Evolutionary conservation across 768 basidiomycete species (phyloP).

Genomic region (Auriscalpium microsporum): DNA sequence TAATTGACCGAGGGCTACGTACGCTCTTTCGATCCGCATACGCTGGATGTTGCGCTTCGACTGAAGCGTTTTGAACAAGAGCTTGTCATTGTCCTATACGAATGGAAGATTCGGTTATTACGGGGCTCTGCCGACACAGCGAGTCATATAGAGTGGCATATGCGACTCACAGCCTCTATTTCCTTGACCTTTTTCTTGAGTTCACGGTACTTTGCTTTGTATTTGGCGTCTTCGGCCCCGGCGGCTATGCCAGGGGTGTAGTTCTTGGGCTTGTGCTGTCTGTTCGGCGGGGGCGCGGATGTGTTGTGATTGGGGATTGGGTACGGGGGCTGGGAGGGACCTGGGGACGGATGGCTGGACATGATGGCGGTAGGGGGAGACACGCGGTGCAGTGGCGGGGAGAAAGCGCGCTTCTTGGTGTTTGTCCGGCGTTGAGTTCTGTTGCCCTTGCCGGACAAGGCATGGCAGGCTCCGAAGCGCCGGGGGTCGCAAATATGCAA

Average conservation of each 20-base stretch:
- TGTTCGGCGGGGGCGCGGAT: not conserved
- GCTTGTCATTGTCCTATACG: constrained; percentile 83
- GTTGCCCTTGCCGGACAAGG: constrained; percentile 25
- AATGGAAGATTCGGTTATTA: no score
- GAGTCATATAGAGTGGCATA: not conserved
- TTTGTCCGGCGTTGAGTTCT: constrained; percentile 29
- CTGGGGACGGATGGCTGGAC: constrained; percentile 47
- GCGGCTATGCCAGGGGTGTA: constrained; percentile 59
- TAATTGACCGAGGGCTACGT: constrained; percentile 29
- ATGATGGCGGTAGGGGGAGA: constrained; percentile 43
- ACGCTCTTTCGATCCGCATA: constrained; percentile 86
- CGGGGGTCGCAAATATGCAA: not conserved
- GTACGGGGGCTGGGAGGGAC: constrained; percentile 19
- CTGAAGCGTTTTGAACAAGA: constrained; percentile 71
- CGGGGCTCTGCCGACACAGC: no score
- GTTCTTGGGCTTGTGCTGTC: constrained; percentile 37
- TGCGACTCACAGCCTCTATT: constrained; percentile 61
- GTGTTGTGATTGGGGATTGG: constrained; percentile 3
- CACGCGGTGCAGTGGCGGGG: constrained; percentile 28
- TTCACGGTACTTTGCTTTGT: constrained; percentile 82
- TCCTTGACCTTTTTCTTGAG: constrained; percentile 83
- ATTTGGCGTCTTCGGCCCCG: constrained; percentile 79
- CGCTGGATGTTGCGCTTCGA: constrained; percentile 79
- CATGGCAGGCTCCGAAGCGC: constrained; percentile 4
- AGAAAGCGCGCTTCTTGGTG: constrained; percentile 18